These are phyloP conservation scores for Clonostachys rosea DNA, from an alignment of 2,329 filamentous ascomycete genomes.

Conservation along the genomic window DNA sequence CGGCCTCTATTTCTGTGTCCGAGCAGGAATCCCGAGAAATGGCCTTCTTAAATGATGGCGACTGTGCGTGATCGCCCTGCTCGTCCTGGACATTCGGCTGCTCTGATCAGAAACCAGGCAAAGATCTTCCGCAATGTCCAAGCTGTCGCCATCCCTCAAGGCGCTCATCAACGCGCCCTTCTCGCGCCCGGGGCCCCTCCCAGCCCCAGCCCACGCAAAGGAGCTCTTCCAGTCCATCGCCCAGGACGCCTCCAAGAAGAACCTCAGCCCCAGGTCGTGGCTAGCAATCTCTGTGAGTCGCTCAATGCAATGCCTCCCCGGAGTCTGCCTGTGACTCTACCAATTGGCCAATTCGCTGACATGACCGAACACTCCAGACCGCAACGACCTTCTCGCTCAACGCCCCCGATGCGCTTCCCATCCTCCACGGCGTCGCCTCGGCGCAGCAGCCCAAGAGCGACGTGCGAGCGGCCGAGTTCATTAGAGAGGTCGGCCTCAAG, in stretches of 20 bases:
- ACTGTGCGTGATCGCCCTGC: no score
- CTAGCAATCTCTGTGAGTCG: slow-evolving; percentile 55
- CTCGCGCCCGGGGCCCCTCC: slow-evolving; percentile 59
- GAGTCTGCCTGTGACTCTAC: no score
- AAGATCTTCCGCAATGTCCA: slow-evolving; percentile 51
- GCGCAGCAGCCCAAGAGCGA: slow-evolving; percentile 7
- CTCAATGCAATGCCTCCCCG: not conserved
- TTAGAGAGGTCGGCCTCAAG: slow-evolving; percentile 72
- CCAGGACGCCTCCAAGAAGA: slow-evolving; percentile 54
- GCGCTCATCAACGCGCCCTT: slow-evolving; percentile 67
- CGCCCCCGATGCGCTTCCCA: slow-evolving; percentile 68
- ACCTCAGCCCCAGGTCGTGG: slow-evolving; percentile 62
- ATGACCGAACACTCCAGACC: slow-evolving; percentile 39
- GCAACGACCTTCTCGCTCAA: slow-evolving; percentile 85
- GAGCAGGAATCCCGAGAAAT: no score
- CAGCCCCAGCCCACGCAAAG: slow-evolving; percentile 58
- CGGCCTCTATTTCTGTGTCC: no score
- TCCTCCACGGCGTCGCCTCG: slow-evolving; percentile 51
- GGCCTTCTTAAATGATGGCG: no score
- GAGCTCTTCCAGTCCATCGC: slow-evolving; percentile 62
- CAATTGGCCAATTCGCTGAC: no score
- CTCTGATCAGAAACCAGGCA: slow-evolving; percentile 6
- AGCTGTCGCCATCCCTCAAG: slow-evolving; percentile 67
- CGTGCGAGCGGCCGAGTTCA: slow-evolving; percentile 60
- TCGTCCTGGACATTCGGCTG: no score